Percentiles rank a stretch among this genome's conserved stretches.
Conservation (phyloP, 2,329 filamentous ascomycete genomes). For the Ceratocystiopsis minuta region DNA sequence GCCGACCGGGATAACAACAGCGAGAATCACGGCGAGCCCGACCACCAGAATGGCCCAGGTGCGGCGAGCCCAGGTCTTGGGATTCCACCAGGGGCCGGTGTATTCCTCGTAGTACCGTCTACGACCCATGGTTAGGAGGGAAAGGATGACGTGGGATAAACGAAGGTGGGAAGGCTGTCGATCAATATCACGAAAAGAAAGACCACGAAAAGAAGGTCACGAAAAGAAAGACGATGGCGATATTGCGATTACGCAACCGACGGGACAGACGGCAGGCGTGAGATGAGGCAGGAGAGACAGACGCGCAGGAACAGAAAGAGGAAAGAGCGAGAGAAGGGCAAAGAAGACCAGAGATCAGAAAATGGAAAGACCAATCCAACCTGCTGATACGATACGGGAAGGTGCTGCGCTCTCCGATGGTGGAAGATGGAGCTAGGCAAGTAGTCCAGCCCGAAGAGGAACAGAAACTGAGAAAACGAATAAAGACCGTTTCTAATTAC, state of each 20-base stretch:
- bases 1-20: slow-evolving; percentile 28
- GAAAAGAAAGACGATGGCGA: background rate
- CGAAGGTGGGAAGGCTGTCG: too few relatives aligned
- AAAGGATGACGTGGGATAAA: background rate
- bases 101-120: slow-evolving; percentile 4
- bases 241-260: too few relatives aligned
- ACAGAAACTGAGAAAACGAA: too few relatives aligned
- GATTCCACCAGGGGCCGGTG: slow-evolving; percentile 17
- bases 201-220: too few relatives aligned
- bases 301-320: background rate
- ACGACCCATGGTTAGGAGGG: slow-evolving; percentile 4
- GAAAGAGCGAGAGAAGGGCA: background rate
- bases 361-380: too few relatives aligned
- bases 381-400: too few relatives aligned
- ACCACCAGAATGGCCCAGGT: slow-evolving; percentile 27
- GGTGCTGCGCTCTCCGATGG: too few relatives aligned
- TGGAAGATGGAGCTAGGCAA: too few relatives aligned
- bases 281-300: too few relatives aligned
- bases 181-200: background rate
- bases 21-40: slow-evolving; percentile 21
- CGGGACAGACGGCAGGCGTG: background rate
- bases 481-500: too few relatives aligned
- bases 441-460: too few relatives aligned
- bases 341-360: background rate
- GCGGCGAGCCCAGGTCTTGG: slow-evolving; percentile 33